These are phyloP conservation scores for Chrysoporthe puriensis DNA, from an alignment of 2,329 filamentous ascomycete genomes.

Conservation along the genomic window DNA sequence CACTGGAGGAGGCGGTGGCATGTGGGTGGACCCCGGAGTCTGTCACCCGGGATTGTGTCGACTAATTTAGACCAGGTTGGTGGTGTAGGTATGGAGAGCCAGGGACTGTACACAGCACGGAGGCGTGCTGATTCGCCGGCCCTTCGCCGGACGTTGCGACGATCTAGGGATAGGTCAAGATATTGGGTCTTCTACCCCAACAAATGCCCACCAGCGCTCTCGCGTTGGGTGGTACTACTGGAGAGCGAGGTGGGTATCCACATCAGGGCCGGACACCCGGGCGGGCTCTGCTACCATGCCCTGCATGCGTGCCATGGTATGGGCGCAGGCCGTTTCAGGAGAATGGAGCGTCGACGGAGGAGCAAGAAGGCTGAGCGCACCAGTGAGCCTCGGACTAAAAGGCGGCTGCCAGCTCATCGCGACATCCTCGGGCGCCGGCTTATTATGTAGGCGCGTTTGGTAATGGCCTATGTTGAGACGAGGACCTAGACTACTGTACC, in stretches of 20 bases:
- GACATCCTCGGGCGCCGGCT: background rate
- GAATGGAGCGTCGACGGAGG: background rate
- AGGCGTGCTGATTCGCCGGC: background rate
- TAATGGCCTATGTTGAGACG: background rate
- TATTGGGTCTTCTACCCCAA: background rate
- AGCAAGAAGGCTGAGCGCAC: no score
- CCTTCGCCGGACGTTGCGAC: background rate
- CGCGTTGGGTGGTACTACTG: background rate
- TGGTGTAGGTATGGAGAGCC: background rate
- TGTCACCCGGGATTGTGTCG: background rate
- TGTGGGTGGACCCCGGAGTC: background rate
- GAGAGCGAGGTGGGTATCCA: background rate
- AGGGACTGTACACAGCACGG: background rate
- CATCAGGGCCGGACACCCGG: no score
- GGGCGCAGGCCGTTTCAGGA: background rate
- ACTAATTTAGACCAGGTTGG: background rate
- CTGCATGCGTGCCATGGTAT: no score
- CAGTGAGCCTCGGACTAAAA: background rate
- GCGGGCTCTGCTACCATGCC: no score
- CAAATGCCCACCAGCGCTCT: background rate
- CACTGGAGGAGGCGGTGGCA: slow-evolving; percentile 2
- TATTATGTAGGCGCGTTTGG: background rate
- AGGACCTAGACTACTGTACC: background rate
- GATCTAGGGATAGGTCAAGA: background rate
- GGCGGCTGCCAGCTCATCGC: background rate